Conservation (phyloP, 2,329 filamentous ascomycete genomes). For the Stemphylium lycopersici region DNA sequence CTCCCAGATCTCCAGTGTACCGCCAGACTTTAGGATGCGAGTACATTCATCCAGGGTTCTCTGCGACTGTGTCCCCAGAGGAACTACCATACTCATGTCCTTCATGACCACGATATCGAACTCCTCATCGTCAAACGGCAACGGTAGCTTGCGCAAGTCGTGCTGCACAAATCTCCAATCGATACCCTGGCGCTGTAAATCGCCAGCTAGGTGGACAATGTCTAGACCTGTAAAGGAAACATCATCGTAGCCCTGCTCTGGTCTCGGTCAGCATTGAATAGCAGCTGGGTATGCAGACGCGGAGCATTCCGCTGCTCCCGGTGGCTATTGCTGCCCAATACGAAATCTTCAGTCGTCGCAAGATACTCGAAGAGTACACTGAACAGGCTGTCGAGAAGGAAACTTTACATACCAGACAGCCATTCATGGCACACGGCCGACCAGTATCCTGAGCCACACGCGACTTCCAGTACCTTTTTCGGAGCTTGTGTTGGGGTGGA, state of each 20-base stretch:
- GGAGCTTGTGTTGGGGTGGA: conserved; percentile 69
- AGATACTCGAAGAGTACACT: not conserved
- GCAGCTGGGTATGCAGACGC: not conserved
- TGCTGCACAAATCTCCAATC: conserved; percentile 90
- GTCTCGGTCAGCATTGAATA: conserved; percentile 1
- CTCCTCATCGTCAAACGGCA: conserved; percentile 78
- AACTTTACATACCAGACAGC: conserved; percentile 59
- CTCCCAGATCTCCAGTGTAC: conserved; percentile 87
- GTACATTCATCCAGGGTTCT: conserved; percentile 73
- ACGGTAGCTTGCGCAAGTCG: conserved; percentile 74
- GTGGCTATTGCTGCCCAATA: not conserved
- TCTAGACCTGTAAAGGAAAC: conserved; percentile 85
- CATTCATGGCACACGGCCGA: conserved; percentile 85
- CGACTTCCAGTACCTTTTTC: conserved; percentile 76
- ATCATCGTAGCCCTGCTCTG: conserved; percentile 64
- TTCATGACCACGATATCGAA: conserved; percentile 92
- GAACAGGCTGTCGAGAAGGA: not conserved
- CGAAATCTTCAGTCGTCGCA: not conserved
- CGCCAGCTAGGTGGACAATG: conserved; percentile 73
- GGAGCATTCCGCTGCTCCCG: not conserved
- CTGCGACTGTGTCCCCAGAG: conserved; percentile 61
- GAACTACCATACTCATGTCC: conserved; percentile 75
- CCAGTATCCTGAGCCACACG: conserved; percentile 89
- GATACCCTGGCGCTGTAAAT: conserved; percentile 73
- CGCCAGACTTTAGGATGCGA: conserved; percentile 77